These are phyloP conservation scores for Trichoderma harzianum DNA, from an alignment of 2,329 filamentous ascomycete genomes.

Conservation along the genomic window DNA sequence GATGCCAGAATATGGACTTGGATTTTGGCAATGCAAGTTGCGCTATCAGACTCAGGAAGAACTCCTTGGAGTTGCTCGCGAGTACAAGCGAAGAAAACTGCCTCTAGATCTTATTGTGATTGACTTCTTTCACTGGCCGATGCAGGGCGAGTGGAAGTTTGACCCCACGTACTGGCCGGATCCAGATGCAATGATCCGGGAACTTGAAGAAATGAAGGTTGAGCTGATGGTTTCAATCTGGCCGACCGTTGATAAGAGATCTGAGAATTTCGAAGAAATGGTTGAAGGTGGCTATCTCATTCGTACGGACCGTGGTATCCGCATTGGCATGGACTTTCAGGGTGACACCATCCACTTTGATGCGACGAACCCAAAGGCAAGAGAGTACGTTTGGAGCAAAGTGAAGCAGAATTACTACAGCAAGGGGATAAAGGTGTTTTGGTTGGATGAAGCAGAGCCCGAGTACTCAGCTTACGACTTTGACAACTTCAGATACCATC, in stretches of 20 bases:
- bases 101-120: conserved; percentile 62
- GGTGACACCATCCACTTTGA: not conserved
- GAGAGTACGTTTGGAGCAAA: not conserved
- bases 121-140: conserved; percentile 66
- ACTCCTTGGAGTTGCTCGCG: not conserved
- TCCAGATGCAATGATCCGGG: conserved; percentile 59
- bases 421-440: not conserved
- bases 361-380: not conserved
- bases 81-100: not conserved
- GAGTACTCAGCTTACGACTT: not conserved
- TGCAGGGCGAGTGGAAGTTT: conserved; percentile 66
- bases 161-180: conserved; percentile 63
- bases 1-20: not conserved
- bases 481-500: not conserved
- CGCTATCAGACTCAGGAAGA: not conserved
- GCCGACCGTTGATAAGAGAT: not conserved
- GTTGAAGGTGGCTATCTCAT: not conserved
- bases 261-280: not conserved
- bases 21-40: not conserved
- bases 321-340: not conserved
- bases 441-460: not conserved
- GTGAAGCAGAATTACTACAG: not conserved
- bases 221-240: not conserved
- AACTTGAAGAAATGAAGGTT: not conserved
- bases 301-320: not conserved